Evolutionary conservation across 495 filamentous ascomycete genomes (phyloP).

Genomic region (Annulohypoxylon maeteangense): DNA sequence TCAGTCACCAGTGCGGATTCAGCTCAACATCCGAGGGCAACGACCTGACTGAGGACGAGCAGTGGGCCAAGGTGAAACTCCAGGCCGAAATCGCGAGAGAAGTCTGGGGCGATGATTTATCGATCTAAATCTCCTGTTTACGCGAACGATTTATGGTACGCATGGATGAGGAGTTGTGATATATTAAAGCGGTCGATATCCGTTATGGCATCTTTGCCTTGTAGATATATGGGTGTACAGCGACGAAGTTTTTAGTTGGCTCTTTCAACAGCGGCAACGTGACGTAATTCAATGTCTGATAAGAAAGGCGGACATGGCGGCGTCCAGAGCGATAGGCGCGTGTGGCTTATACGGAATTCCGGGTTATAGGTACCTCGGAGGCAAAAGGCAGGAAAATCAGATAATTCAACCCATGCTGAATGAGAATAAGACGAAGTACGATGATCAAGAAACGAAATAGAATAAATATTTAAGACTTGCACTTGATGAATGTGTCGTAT

Average conservation of each 20-base stretch:
- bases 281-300: not conserved
- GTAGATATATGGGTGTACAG: not conserved
- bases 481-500: not conserved
- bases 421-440: not conserved
- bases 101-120: constrained; percentile 59
- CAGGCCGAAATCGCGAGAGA: constrained; percentile 60
- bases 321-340: not conserved
- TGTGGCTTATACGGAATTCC: not conserved
- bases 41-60: constrained; percentile 67
- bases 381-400: not conserved
- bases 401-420: constrained; percentile 7
- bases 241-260: constrained; percentile 1
- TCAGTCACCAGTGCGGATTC: constrained; percentile 76
- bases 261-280: constrained; percentile 12
- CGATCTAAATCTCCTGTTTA: constrained; percentile 36
- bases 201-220: not conserved
- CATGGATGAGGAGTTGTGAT: not conserved
- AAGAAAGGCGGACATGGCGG: not conserved
- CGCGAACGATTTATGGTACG: not conserved
- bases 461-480: not conserved
- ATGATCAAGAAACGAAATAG: not conserved
- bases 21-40: constrained; percentile 73
- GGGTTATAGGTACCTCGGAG: not conserved
- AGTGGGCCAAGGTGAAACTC: constrained; percentile 61
- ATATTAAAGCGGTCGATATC: not conserved